Base-by-base conservation (phyloP, 257 asterid genomes). In the Linderniella brevidens region DNA sequence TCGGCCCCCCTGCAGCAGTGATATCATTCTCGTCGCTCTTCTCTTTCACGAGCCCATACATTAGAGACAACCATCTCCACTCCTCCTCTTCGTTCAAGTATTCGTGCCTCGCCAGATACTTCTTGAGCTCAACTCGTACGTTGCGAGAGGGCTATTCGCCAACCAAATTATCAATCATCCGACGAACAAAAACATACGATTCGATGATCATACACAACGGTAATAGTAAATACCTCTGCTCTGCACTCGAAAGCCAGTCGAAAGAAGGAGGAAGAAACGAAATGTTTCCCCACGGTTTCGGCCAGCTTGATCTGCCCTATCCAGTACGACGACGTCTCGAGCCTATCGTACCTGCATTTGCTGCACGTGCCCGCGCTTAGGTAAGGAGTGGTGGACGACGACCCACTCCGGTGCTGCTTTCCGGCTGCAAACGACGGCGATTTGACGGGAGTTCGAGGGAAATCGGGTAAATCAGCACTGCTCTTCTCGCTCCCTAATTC, bases 261-360 rank as follows among this genome's bases (percentile, higher is more conserved):
- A 49, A 84, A 84, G 70, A 80, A 84, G 47, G 58, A 67, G 44
- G 75, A 74, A 36, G 93, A 77, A 40, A 64, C 79, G 18, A 62
- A 62, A 49, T 84, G 86, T 64, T 73, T 84, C 52, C 79, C 79
- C 0, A 62, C 83, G 0, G 79, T 55, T 53, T 84, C 93, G 0
- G 92, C 74, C 69, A 80, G 51, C 58, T 67, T 80, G 74, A 84
- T 80, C 64, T 84, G 95, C n/a, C 67, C 65, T 4, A 80, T 60
- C 95, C 95, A 84, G 37, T 80, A 73, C 0, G 84, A 62, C 0
- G 93, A 68, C 0, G 82, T 69, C 70, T 80, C 92, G 3, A 80
- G 76, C 73, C 47, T 76, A 49, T 80, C 86, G 17, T 68, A 73
- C 65, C 86, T 70, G 65, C 95, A 84, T 57, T 80, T 84, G 76